Evolutionary conservation across 2,329 filamentous ascomycete species (phyloP), one percentile per base, ranked within the genome.

Genomic region (Aspergillus oerlinghausenensis): DNA sequence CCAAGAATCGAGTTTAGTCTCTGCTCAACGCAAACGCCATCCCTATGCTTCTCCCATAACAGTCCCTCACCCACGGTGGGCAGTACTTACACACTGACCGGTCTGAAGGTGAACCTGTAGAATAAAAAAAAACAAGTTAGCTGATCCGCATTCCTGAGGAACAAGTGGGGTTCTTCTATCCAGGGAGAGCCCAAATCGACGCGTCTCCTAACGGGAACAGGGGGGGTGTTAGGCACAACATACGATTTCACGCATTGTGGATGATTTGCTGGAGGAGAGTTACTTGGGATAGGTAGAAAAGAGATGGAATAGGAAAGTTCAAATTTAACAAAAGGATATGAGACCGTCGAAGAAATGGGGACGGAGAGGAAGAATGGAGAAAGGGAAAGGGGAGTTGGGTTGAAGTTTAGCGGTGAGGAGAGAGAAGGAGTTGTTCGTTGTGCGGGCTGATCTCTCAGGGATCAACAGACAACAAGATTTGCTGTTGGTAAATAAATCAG

Each of bases 41-140:
- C 14, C 29, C 14, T n/a, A 25, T 23, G 19, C 14, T 14, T 32
- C 23, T 23, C 43, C 43, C 43, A 47, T 47, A 26, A 26, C 32
- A 42, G 32, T 54, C 11, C 28, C 21, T 40, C 23, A 14, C 17
- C 10, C 10, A 26, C 32, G 23, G 25, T 40, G 53, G 54, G 49
- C 26, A 45, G 57, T 59, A 84, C 87, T 81, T 86, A 96, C 92
- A 84, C 93, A 97, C 87, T 97, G 93, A 80, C 93, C 93, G 85
- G 93, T 97, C 84, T 97, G 93, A 73, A 97, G 91, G 82, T 97
- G 93, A 81, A 97, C 92, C 92, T 97, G 75, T 84, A 47, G 3
- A 47, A 17, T 23, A 5, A 23, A 47, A 47, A 26, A 65, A 65
- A 78, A 72, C 21, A 74, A 84, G 21, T 47, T 23, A 47, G 63